These are phyloP conservation scores for Castanospermum australe DNA, from an alignment of 306 rosid genomes.

Conservation along the genomic window DNA sequence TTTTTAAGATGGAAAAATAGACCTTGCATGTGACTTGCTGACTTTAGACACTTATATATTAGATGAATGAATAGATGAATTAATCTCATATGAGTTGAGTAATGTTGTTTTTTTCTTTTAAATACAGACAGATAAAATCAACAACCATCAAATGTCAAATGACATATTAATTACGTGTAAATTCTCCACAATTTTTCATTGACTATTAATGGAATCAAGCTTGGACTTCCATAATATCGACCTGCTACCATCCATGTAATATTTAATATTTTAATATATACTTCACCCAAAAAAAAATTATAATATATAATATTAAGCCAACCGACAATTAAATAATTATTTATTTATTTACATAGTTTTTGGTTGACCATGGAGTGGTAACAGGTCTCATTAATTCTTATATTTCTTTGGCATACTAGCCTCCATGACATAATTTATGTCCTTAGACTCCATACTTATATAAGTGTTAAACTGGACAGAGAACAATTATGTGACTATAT, in stretches of 20 bases:
- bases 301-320: not conserved
- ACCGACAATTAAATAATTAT: slow-evolving; percentile 6
- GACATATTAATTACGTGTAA: not conserved
- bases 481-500: not conserved
- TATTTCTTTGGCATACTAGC: not conserved
- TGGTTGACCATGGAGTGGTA: not conserved
- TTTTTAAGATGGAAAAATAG: not conserved
- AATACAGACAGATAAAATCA: not conserved
- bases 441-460: not conserved
- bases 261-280: not conserved
- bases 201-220: not conserved
- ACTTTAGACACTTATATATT: not conserved
- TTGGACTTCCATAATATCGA: not conserved
- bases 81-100: not conserved
- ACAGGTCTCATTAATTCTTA: not conserved
- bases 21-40: not conserved
- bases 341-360: not conserved
- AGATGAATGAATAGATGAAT: not conserved
- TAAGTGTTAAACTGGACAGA: not conserved
- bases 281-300: too few species aligned
- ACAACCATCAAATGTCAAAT: not conserved
- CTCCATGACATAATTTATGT: not conserved
- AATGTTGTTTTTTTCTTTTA: not conserved
- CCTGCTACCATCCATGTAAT: slow-evolving; percentile 19
- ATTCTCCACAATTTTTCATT: not conserved